Percentiles rank a stretch among this genome's conserved stretches.
Evolutionary conservation across 2,329 filamentous ascomycete species (phyloP).

Genomic region (Seiridium unicorne): DNA sequence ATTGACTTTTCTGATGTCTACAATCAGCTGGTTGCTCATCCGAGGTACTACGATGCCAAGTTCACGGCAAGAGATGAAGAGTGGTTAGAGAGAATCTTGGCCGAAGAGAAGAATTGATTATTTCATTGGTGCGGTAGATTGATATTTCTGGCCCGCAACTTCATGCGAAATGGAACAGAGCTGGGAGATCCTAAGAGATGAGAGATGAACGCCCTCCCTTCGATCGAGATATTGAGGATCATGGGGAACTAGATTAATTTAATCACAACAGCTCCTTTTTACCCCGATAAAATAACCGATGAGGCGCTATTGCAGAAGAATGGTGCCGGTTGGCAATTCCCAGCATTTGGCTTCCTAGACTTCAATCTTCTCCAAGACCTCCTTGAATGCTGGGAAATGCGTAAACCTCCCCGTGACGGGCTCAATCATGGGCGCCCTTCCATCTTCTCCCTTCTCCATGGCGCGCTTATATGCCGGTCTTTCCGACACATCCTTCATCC

Average conservation of each 20-base stretch:
- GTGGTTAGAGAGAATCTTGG: background rate
- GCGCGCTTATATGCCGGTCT: constrained; percentile 8
- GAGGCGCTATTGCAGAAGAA: background rate
- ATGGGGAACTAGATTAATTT: background rate
- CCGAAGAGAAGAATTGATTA: too few relatives aligned
- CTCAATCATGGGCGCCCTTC: constrained; percentile 10
- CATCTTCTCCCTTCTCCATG: constrained; percentile 7
- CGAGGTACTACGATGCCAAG: constrained; percentile 13
- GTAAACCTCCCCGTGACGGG: constrained; percentile 7
- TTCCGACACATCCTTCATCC: constrained; percentile 7
- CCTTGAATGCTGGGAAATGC: constrained; percentile 5
- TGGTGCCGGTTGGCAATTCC: background rate
- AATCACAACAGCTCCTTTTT: background rate
- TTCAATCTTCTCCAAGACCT: constrained; percentile 1
- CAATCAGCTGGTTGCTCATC: constrained; percentile 14
- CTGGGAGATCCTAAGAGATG: too few relatives aligned
- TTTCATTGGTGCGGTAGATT: too few relatives aligned
- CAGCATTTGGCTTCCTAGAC: constrained; percentile 20
- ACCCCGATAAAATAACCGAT: background rate
- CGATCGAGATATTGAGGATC: too few relatives aligned
- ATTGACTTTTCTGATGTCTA: constrained; percentile 16
- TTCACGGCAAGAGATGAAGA: constrained; percentile 13
- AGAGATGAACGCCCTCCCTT: too few relatives aligned
- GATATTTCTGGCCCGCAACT: too few relatives aligned
- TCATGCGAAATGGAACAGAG: too few relatives aligned